phyloP scores from a whole-genome alignment of 2,329 filamentous ascomycete genomes.

The Escovopsis sp. region DNA sequence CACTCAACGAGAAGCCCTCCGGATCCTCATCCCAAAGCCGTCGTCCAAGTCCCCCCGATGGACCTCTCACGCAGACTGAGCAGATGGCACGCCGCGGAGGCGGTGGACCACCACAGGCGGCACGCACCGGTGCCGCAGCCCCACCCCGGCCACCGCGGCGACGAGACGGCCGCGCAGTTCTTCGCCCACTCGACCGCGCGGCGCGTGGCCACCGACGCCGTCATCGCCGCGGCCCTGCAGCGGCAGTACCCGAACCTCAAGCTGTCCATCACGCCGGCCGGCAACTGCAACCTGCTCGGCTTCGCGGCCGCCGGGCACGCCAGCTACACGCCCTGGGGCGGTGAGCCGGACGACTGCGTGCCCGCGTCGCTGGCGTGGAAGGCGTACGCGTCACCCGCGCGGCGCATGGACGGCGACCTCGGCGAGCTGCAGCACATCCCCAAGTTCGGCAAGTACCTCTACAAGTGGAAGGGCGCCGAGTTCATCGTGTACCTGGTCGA shows the following conservation, averaged over 20 bases:
- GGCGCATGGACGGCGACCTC: conserved; percentile 24
- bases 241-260: conserved; percentile 28
- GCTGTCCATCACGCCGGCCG: conserved; percentile 22
- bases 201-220: conserved; percentile 27
- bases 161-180: conserved; percentile 6
- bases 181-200: conserved; percentile 26
- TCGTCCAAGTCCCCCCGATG: background rate
- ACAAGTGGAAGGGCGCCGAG: conserved; percentile 25
- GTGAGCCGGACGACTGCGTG: conserved; percentile 6
- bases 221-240: conserved; percentile 26
- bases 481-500: conserved; percentile 30
- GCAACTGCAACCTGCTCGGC: conserved; percentile 22
- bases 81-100: background rate
- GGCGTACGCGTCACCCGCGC: conserved; percentile 23
- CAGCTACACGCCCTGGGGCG: conserved; percentile 15
- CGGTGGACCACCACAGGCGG: background rate
- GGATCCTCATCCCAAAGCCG: no score
- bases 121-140: background rate
- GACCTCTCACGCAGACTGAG: background rate
- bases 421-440: conserved; percentile 20
- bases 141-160: background rate
- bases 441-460: conserved; percentile 28
- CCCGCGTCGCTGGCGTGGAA: conserved; percentile 25
- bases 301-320: conserved; percentile 28
- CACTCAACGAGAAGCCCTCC: no score